Evolutionary conservation across 2,329 filamentous ascomycete genomes (phyloP).

Genomic region (Alternaria sp.): DNA sequence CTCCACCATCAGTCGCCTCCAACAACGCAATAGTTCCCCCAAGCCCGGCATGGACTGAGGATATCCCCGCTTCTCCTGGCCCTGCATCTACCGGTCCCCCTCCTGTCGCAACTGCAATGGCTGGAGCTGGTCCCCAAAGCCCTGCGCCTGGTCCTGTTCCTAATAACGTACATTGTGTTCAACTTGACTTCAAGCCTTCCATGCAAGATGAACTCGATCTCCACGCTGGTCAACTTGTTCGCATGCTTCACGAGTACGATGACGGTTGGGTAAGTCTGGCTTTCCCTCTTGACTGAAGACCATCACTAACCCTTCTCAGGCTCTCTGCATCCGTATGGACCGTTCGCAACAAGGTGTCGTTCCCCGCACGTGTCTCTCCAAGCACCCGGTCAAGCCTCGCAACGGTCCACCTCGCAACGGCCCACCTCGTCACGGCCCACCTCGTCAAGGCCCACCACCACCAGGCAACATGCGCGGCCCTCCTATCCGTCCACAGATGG

Average conservation of each 20-base stretch:
- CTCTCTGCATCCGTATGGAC: slow-evolving; percentile 89
- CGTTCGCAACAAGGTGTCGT: slow-evolving; percentile 91
- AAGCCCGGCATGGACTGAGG: slow-evolving; percentile 70
- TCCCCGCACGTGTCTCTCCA: slow-evolving; percentile 91
- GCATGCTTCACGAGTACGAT: slow-evolving; percentile 93
- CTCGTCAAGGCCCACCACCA: slow-evolving; percentile 61
- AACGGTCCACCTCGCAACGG: slow-evolving; percentile 56
- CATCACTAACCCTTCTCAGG: slow-evolving; percentile 59
- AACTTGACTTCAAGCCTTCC: slow-evolving; percentile 91
- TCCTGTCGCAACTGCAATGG: slow-evolving; percentile 62
- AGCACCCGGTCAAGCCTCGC: slow-evolving; percentile 88
- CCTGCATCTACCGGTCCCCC: slow-evolving; percentile 52
- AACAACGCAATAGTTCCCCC: slow-evolving; percentile 51
- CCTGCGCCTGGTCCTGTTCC: slow-evolving; percentile 53
- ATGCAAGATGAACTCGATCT: slow-evolving; percentile 92
- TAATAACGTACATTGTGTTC: slow-evolving; percentile 84
- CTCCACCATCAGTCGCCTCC: slow-evolving; percentile 62
- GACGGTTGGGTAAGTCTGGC: slow-evolving; percentile 86
- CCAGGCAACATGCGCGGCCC: slow-evolving; percentile 43
- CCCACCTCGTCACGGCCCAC: not conserved
- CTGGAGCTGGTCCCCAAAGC: slow-evolving; percentile 69
- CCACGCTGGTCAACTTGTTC: slow-evolving; percentile 80
- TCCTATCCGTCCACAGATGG: slow-evolving; percentile 43
- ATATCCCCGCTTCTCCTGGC: slow-evolving; percentile 63
- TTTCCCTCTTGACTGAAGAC: not conserved